Evolutionary conservation across 1,284 basidiomycete species (phyloP).

Genomic region (Rhodotorula glutinis): DNA sequence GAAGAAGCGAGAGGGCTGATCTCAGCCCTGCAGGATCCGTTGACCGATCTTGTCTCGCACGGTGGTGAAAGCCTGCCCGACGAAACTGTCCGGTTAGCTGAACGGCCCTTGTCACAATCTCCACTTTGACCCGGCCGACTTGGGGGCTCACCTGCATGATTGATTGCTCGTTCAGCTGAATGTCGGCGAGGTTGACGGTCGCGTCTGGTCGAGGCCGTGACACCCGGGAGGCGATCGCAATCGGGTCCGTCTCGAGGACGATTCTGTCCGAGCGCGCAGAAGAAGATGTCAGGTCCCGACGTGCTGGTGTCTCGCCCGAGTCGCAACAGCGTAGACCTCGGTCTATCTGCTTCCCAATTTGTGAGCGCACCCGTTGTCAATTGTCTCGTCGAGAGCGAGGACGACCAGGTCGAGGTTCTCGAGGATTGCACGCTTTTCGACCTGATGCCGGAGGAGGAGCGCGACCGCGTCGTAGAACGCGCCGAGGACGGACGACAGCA

Average conservation of each 20-base stretch:
- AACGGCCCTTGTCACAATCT: background rate
- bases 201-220: slow-evolving; percentile 89
- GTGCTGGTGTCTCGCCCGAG: background rate
- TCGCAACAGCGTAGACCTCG: no score
- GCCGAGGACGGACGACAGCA: slow-evolving; percentile 79
- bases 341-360: no score
- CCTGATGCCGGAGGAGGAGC: slow-evolving; percentile 80
- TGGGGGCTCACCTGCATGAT: slow-evolving; percentile 69
- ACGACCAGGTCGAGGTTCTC: slow-evolving; percentile 94
- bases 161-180: slow-evolving; percentile 98
- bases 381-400: slow-evolving; percentile 90
- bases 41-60: slow-evolving; percentile 75
- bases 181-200: slow-evolving; percentile 63
- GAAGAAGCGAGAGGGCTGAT: no score
- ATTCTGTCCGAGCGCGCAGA: slow-evolving; percentile 58
- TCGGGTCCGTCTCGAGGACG: slow-evolving; percentile 93
- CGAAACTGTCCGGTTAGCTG: background rate
- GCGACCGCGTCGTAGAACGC: slow-evolving; percentile 84
- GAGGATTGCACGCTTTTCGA: slow-evolving; percentile 91
- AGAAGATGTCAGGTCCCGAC: no score
- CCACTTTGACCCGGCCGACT: no score
- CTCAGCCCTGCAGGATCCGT: slow-evolving; percentile 51
- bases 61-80: slow-evolving; percentile 60
- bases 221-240: slow-evolving; percentile 91
- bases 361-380: slow-evolving; percentile 81